Conservation (phyloP, 83 land plant species). For the Isoetes engelmannii region DNA sequence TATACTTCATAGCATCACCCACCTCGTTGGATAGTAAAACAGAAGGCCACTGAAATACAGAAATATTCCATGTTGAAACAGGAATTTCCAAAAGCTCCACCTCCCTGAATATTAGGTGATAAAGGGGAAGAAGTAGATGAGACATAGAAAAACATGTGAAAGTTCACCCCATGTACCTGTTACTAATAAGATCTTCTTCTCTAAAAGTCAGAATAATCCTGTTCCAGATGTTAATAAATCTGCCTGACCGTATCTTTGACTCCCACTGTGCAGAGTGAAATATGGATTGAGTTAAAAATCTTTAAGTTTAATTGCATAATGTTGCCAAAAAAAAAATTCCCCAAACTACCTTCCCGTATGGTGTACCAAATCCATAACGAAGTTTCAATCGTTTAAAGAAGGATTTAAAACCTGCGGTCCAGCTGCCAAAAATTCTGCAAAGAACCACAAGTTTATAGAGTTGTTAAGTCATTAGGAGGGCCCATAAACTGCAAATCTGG, state of each 20-base stretch:
- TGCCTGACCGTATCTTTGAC: conserved; percentile 58
- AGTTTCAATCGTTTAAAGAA: conserved; percentile 47
- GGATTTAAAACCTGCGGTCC: conserved; percentile 21
- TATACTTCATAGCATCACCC: neutral
- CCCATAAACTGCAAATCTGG: neutral
- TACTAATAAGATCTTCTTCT: conserved; percentile 76
- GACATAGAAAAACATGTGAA: neutral
- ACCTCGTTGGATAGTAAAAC: conserved; percentile 70
- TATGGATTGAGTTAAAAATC: too few species aligned
- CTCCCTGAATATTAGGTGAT: conserved; percentile 26
- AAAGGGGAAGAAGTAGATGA: neutral
- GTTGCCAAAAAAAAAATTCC: neutral
- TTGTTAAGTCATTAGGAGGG: neutral
- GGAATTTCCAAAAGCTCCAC: conserved; percentile 71
- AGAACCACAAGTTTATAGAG: neutral
- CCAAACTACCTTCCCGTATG: conserved; percentile 45
- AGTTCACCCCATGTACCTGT: conserved; percentile 25
- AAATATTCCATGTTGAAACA: conserved; percentile 55
- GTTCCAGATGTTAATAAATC: conserved; percentile 84
- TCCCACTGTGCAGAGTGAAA: neutral
- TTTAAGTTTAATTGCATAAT: neutral
- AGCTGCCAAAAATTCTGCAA: conserved; percentile 14
- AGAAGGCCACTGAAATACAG: conserved; percentile 82
- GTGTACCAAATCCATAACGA: conserved; percentile 59
- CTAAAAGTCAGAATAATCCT: conserved; percentile 56